Conservation (phyloP, 1,284 basidiomycete genomes). For the Stygiomarasmius scandens region DNA sequence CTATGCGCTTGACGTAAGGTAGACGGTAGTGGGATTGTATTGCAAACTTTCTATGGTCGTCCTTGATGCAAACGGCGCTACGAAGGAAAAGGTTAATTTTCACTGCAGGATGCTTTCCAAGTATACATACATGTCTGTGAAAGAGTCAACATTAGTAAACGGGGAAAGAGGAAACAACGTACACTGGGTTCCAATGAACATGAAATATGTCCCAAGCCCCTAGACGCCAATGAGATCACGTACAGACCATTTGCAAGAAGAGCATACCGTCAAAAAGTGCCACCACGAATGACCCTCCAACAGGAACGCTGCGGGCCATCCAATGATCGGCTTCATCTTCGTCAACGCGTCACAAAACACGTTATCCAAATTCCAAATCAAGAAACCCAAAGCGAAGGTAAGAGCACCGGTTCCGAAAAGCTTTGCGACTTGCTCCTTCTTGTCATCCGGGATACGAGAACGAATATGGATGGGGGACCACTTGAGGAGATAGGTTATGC, state of each 20-base stretch:
- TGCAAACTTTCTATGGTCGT: constrained; percentile 52
- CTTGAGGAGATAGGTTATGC: constrained; percentile 53
- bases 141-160: background rate
- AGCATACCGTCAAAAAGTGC: constrained; percentile 64
- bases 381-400: constrained; percentile 59
- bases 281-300: constrained; percentile 76
- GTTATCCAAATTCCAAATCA: constrained; percentile 73
- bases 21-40: constrained; percentile 44
- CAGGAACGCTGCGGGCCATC: constrained; percentile 67
- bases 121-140: constrained; percentile 47
- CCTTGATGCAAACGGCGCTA: constrained; percentile 63
- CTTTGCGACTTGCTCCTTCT: constrained; percentile 40
- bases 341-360: constrained; percentile 63
- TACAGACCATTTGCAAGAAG: too few relatives aligned
- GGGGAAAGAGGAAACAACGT: constrained; percentile 26
- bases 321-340: constrained; percentile 52
- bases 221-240: constrained; percentile 26
- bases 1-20: constrained; percentile 41
- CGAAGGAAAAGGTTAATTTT: background rate
- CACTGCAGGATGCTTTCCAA: background rate
- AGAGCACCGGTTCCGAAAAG: constrained; percentile 50
- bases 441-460: constrained; percentile 43
- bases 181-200: constrained; percentile 66
- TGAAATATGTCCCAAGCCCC: constrained; percentile 62
- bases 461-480: constrained; percentile 44